Conservation (phyloP, 1,284 basidiomycete genomes). For the Moniliophthora roreri region DNA sequence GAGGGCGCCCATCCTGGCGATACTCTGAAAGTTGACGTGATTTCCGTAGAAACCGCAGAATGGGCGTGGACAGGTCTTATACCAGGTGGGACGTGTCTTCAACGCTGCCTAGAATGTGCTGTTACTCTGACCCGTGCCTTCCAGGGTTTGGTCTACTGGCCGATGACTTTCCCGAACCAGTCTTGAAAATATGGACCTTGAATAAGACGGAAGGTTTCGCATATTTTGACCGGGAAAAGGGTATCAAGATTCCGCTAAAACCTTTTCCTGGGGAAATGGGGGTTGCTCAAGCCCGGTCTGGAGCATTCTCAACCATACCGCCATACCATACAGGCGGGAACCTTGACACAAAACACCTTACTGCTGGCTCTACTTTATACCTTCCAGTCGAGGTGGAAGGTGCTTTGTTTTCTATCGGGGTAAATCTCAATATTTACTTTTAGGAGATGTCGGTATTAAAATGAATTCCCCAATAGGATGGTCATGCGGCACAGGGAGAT, state of each 20-base stretch:
- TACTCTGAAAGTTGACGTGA: conserved; percentile 56
- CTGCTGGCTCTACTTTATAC: conserved; percentile 50
- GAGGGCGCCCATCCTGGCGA: conserved; percentile 52
- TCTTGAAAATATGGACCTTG: conserved; percentile 55
- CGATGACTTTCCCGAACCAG: conserved; percentile 52
- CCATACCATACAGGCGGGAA: conserved; percentile 63
- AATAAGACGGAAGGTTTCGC: conserved; percentile 37
- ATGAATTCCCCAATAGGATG: conserved; percentile 40
- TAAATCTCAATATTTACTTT: conserved; percentile 28
- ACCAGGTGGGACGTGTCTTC: too few relatives aligned
- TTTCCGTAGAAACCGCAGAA: conserved; percentile 47
- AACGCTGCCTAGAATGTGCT: too few relatives aligned
- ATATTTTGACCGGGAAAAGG: conserved; percentile 47
- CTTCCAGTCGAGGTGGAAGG: conserved; percentile 62
- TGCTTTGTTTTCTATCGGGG: conserved; percentile 59
- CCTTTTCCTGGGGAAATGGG: conserved; percentile 68
- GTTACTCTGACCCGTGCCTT: too few relatives aligned
- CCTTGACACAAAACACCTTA: conserved; percentile 57
- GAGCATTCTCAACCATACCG: conserved; percentile 60
- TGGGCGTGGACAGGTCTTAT: conserved; percentile 66
- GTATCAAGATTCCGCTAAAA: conserved; percentile 45
- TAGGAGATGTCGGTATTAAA: neutral
- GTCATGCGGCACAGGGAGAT: conserved; percentile 65
- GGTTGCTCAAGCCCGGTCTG: conserved; percentile 51
- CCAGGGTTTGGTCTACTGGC: conserved; percentile 57